A percentile compares a stretch with the other conserved stretches of the same genome.
phyloP scores from a whole-genome alignment of 345 rosid species.

The Rhodamnia rubescens region DNA sequence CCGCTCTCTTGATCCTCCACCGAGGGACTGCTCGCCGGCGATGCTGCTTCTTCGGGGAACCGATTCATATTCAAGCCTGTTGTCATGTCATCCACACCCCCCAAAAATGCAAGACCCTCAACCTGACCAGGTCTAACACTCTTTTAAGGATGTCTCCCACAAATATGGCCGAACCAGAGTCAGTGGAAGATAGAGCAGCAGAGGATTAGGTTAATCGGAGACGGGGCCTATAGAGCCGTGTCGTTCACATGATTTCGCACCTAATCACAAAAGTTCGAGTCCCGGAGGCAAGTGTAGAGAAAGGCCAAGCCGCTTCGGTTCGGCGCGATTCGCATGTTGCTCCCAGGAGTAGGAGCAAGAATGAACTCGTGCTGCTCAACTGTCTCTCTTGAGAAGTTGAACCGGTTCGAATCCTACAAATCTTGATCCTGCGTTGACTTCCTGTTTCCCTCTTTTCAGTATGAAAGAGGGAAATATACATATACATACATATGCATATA shows the following conservation, averaged over 20 bases:
- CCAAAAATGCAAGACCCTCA: too few relatives aligned
- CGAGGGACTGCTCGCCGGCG: constrained; percentile 10
- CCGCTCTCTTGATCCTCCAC: constrained; percentile 35
- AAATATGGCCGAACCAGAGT: neutral
- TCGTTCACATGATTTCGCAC: constrained; percentile 1
- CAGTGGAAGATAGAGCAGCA: neutral
- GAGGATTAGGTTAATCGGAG: neutral
- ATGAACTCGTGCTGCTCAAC: neutral
- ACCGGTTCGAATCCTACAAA: neutral
- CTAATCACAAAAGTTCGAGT: constrained; percentile 13
- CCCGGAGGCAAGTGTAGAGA: constrained; percentile 13
- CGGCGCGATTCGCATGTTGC: constrained; percentile 39
- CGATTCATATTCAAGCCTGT: constrained; percentile 9
- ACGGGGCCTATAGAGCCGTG: neutral
- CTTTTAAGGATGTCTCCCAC: neutral
- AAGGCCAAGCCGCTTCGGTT: neutral
- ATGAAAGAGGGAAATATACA: too few relatives aligned
- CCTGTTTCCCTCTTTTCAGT: neutral
- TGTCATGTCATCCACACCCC: neutral
- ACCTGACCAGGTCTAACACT: neutral
- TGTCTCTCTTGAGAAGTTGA: neutral
- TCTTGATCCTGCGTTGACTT: neutral
- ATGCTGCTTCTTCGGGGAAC: constrained; percentile 12
- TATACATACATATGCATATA: too few relatives aligned
- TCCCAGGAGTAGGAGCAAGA: neutral